phyloP scores from a whole-genome alignment of 2,329 filamentous ascomycete genomes.

The Hypoxylon sp. region DNA sequence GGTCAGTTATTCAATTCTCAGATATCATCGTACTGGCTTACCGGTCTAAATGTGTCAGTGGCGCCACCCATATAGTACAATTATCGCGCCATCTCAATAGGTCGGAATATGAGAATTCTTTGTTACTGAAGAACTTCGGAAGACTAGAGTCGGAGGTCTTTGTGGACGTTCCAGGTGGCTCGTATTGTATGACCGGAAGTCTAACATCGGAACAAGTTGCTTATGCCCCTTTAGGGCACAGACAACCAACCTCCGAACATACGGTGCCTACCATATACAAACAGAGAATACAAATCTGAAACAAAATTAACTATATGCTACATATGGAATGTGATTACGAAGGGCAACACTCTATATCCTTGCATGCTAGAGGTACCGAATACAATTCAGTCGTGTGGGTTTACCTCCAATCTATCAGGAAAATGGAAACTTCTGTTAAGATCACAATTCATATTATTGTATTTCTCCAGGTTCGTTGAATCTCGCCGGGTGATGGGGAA shows the following conservation, averaged over 20 bases:
- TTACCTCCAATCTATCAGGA: not conserved
- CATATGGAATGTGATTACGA: not conserved
- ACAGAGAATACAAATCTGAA: not conserved
- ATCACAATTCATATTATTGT: not conserved
- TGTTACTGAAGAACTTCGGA: not conserved
- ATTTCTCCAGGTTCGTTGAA: not conserved
- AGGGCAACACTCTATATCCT: not conserved
- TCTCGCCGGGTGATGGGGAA: too few species aligned
- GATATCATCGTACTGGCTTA: not conserved
- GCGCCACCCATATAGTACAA: not conserved
- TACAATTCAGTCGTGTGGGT: not conserved
- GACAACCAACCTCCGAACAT: slow-evolving; percentile 4
- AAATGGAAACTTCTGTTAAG: not conserved
- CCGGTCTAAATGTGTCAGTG: not conserved
- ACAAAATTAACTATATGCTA: not conserved
- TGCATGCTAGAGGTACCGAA: not conserved
- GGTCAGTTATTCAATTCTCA: not conserved
- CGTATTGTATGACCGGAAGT: not conserved
- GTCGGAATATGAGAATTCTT: not conserved
- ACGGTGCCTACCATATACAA: too few species aligned
- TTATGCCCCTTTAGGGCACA: slow-evolving; percentile 3
- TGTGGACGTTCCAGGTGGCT: not conserved
- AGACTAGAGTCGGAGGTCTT: not conserved
- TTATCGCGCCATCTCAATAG: slow-evolving; percentile 1
- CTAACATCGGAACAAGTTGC: not conserved